Conservation (phyloP, 1,139 yeast genomes). For the Yamadazyma conglobata region DNA sequence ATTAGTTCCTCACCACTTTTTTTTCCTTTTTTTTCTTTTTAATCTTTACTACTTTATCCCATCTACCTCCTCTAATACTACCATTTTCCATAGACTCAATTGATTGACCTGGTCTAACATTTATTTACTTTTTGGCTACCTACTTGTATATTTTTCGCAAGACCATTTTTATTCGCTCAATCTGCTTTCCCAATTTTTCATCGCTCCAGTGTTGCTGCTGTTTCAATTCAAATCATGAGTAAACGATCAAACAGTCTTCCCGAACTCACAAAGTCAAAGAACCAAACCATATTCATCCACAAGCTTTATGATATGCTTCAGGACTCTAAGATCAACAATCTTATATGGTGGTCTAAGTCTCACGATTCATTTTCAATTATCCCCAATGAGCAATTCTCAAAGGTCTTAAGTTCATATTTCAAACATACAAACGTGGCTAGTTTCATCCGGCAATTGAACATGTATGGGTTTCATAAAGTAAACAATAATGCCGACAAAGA, state of each 20-base stretch:
- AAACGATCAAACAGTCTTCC: constrained; percentile 15
- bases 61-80: too few relatives aligned
- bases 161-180: too few relatives aligned
- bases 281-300: constrained; percentile 60
- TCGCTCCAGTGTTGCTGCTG: not conserved
- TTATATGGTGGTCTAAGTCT: constrained; percentile 42
- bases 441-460: constrained; percentile 73
- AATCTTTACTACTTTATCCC: too few relatives aligned
- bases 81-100: too few relatives aligned
- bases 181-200: too few relatives aligned
- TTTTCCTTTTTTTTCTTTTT: too few relatives aligned
- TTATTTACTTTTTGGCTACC: too few relatives aligned
- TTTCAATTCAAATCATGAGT: constrained; percentile 12
- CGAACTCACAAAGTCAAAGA: constrained; percentile 19
- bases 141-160: too few relatives aligned
- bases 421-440: constrained; percentile 78
- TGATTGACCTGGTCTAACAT: too few relatives aligned
- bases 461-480: constrained; percentile 80
- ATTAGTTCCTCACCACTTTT: too few relatives aligned
- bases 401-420: constrained; percentile 61
- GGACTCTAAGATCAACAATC: constrained; percentile 46
- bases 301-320: constrained; percentile 63
- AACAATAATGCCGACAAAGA: constrained; percentile 21
- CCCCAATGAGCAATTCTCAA: constrained; percentile 59
- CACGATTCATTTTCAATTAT: constrained; percentile 38